These are phyloP conservation scores for Salvia rosmarinus DNA, from an alignment of 257 asterid species.

Conservation along the genomic window DNA sequence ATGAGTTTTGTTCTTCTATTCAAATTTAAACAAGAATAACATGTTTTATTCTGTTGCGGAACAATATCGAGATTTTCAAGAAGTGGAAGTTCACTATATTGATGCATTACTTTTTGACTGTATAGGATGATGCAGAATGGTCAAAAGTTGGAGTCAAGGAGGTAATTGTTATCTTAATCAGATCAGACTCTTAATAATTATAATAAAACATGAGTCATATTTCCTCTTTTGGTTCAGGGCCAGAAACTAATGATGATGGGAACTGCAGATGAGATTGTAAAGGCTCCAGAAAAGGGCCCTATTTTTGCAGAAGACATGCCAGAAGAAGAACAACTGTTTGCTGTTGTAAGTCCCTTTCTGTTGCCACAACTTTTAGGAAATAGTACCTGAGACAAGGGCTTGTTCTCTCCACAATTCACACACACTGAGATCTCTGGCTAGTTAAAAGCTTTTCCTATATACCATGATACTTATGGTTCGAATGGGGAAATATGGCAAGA, in stretches of 20 bases:
- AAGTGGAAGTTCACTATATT: constrained; percentile 23
- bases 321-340: constrained; percentile 80
- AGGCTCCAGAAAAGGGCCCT: constrained; percentile 97
- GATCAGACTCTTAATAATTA: constrained; percentile 13
- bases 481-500: constrained; percentile 18
- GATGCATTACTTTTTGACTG: constrained; percentile 30
- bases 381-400: constrained; percentile 15
- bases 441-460: not conserved
- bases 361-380: constrained; percentile 15
- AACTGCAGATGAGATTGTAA: constrained; percentile 93
- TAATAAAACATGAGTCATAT: constrained; percentile 15
- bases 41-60: constrained; percentile 16
- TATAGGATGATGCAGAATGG: constrained; percentile 97
- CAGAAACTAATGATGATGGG: constrained; percentile 99
- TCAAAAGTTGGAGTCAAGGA: constrained; percentile 85
- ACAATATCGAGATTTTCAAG: constrained; percentile 18
- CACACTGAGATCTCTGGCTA: not conserved
- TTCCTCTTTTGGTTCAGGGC: constrained; percentile 58
- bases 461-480: constrained; percentile 6
- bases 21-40: constrained; percentile 10
- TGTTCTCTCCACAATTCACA: constrained; percentile 16
- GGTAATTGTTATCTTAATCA: constrained; percentile 48
- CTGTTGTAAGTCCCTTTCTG: constrained; percentile 58
- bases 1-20: not conserved
- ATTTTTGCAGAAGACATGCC: constrained; percentile 97